phyloP scores from a whole-genome alignment of 116 monocot species.

The Phalaenopsis hybrid region DNA sequence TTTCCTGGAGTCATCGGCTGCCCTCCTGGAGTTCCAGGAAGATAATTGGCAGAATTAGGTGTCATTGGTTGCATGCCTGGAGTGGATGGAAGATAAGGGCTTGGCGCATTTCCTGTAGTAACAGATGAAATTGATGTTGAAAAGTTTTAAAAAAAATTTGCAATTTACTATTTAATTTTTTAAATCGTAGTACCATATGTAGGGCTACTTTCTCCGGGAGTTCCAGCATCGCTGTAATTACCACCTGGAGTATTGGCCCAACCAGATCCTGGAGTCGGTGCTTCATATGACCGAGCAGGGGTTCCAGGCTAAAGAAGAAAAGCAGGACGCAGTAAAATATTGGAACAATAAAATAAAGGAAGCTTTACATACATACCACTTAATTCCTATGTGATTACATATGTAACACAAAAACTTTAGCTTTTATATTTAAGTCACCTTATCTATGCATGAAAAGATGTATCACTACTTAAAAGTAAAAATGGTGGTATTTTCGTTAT shows the following conservation, averaged over 20 bases:
- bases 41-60: constrained; percentile 72
- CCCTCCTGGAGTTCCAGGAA: constrained; percentile 98
- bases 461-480: too few species aligned
- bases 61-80: constrained; percentile 95
- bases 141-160: not conserved
- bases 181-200: constrained; percentile 51
- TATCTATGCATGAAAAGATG: too few species aligned
- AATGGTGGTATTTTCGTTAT: too few species aligned
- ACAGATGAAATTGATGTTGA: not conserved
- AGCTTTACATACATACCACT: too few species aligned
- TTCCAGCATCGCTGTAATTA: constrained; percentile 66
- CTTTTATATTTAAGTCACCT: too few species aligned
- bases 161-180: not conserved
- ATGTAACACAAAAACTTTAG: too few species aligned
- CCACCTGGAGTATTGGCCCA: constrained; percentile 96
- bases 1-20: constrained; percentile 98
- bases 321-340: not conserved
- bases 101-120: constrained; percentile 75
- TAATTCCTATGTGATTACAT: too few species aligned
- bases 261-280: constrained; percentile 94
- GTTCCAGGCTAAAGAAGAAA: constrained; percentile 58
- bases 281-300: constrained; percentile 81
- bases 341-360: not conserved
- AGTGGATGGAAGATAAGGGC: constrained; percentile 91
- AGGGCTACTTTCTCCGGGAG: constrained; percentile 65